Percentiles rank a stretch among this genome's conserved stretches.
Evolutionary conservation across 768 basidiomycete genomes (phyloP).

Genomic region (Lactarius hengduanensis): DNA sequence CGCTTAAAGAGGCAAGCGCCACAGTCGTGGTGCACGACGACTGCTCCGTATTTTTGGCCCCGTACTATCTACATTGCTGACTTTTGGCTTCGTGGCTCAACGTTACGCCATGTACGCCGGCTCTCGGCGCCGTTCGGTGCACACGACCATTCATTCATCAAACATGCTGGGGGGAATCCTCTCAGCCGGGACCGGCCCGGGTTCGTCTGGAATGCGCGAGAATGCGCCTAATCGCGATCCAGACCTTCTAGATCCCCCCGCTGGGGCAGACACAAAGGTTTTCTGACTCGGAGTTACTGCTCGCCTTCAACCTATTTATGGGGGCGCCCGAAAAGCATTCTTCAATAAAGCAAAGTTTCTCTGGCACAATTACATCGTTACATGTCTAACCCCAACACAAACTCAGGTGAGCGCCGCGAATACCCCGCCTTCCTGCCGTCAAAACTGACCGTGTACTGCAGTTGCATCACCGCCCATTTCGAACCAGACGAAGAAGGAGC

Average conservation of each 20-base stretch:
- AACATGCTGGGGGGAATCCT: not conserved
- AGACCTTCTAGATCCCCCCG: not conserved
- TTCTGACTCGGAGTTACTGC: not conserved
- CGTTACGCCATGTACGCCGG: not conserved
- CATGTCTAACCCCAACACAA: conserved; percentile 16
- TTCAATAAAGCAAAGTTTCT: not conserved
- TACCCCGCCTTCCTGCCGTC: too few species aligned
- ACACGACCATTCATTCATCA: not conserved
- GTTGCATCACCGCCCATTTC: not conserved
- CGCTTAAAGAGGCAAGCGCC: not conserved
- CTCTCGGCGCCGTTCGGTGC: not conserved
- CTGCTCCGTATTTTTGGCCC: too few species aligned
- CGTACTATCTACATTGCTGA: not conserved
- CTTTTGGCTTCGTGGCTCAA: not conserved
- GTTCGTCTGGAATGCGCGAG: not conserved
- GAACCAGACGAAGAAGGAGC: not conserved
- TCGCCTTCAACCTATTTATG: conserved; percentile 8
- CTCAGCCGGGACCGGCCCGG: conserved; percentile 8
- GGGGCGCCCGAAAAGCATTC: not conserved
- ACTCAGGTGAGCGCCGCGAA: conserved; percentile 7
- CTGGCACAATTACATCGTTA: not conserved
- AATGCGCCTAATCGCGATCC: not conserved
- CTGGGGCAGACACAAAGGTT: not conserved
- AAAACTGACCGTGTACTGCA: not conserved
- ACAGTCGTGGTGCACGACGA: not conserved